Percentiles rank a stretch among this genome's conserved stretches.
Conservation (phyloP, 805 yeast genomes). For the Suhomyces prunicola region DNA sequence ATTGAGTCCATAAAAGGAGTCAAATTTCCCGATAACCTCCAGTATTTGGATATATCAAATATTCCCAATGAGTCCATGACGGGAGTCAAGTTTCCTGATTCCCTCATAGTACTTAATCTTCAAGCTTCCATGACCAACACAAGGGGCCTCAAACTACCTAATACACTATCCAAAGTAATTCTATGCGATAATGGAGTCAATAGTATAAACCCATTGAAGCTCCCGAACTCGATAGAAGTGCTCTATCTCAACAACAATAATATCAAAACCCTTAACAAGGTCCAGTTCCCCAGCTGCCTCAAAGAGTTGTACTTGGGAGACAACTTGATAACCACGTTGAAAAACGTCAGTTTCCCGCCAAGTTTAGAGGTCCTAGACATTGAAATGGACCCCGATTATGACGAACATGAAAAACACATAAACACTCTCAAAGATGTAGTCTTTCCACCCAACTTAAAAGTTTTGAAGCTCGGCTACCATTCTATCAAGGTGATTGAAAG, state of each 20-base stretch:
- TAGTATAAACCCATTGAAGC: constrained; percentile 42
- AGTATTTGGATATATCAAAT: constrained; percentile 37
- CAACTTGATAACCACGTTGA: constrained; percentile 42
- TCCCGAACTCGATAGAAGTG: constrained; percentile 39
- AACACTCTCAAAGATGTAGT: constrained; percentile 41
- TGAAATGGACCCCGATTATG: constrained; percentile 40
- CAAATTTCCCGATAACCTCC: constrained; percentile 37
- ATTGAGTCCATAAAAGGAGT: constrained; percentile 42
- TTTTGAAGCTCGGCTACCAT: constrained; percentile 38
- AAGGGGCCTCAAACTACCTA: constrained; percentile 41
- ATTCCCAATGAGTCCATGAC: constrained; percentile 47
- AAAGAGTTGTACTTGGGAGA: constrained; percentile 39
- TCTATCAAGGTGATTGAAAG: constrained; percentile 36
- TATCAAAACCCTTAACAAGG: constrained; percentile 44
- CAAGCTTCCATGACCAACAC: constrained; percentile 46
- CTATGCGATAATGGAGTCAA: constrained; percentile 41
- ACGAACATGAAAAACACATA: constrained; percentile 41
- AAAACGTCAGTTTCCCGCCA: constrained; percentile 40
- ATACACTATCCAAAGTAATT: constrained; percentile 26
- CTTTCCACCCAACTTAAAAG: constrained; percentile 34
- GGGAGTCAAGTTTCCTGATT: constrained; percentile 45
- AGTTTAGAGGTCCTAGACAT: constrained; percentile 38
- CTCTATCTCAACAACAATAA: constrained; percentile 38
- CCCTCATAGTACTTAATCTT: constrained; percentile 31
- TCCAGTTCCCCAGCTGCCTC: constrained; percentile 34